Base-by-base conservation (phyloP, 2,329 filamentous ascomycete genomes). In the Ustulina deusta region DNA sequence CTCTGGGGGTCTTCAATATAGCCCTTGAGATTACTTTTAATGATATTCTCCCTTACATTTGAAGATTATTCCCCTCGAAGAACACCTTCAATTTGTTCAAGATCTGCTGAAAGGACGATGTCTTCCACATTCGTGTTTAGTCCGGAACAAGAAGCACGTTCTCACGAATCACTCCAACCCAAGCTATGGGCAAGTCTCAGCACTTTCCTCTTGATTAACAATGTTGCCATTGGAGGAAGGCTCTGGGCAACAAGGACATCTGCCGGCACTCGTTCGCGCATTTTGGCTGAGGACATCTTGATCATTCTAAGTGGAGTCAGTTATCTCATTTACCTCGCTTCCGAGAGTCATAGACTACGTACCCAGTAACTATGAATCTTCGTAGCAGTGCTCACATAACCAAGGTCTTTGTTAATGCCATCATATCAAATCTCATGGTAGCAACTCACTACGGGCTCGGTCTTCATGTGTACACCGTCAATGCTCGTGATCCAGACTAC, bases 361-460 rank as follows among this genome's bases (percentile, higher is more conserved):
- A 11, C 13, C 9, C n/a, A 27, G 38, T 15, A 15, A 46, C 32
- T 32, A 6, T 25, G 6, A 51, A n/a, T 2, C 6, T 27, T 44
- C 2, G 40, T 44, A 51, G 42, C 58, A 42, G 2, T 51, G 22
- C 4, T 46, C 3, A 9, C 17, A 59, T 25, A 32, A 48, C 34
- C 32, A 49, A 74, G 73, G 57, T 74, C 10, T 69, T 74, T 27
- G 72, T 71, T 22, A 72, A 74, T 56, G 71, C 61, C 20, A 74
- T 74, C 58, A 74, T 74, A 57, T 69, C 71, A n/a, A 74, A 74
- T 27, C 25, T 74, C n/a, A 72, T 74, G 69, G 71, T 73, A 65
- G 69, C 73, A 56, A 74, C 71, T 4, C 72, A 74, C 54, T 74
- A 71, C 38, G 73, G 73, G 1, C 72, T 74, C 42, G 73, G 73